phyloP scores from a whole-genome alignment of 1,139 yeast genomes.

The Suhomyces ambrosiae region DNA sequence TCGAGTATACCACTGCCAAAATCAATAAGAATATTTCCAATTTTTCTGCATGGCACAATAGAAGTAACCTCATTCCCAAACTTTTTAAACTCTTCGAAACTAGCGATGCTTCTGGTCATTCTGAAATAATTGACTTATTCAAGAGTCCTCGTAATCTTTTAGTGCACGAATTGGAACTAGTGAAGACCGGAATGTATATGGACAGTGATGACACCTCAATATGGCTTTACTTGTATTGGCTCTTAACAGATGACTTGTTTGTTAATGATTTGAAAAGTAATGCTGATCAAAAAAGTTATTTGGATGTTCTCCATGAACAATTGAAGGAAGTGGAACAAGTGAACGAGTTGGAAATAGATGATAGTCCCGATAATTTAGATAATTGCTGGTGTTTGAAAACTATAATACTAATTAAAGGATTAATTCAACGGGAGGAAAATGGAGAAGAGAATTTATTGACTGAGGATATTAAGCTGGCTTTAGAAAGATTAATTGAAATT shows the following conservation, averaged over 20 bases:
- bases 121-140: slow-evolving; percentile 20
- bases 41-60: slow-evolving; percentile 94
- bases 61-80: slow-evolving; percentile 67
- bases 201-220: slow-evolving; percentile 94
- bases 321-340: slow-evolving; percentile 49
- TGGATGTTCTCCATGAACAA: slow-evolving; percentile 42
- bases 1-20: slow-evolving; percentile 74
- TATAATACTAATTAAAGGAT: slow-evolving; percentile 45
- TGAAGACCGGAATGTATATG: slow-evolving; percentile 84
- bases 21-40: slow-evolving; percentile 85
- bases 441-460: slow-evolving; percentile 16
- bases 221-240: slow-evolving; percentile 89
- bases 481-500: slow-evolving; percentile 48
- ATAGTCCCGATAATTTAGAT: slow-evolving; percentile 52
- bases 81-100: slow-evolving; percentile 34
- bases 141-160: slow-evolving; percentile 40
- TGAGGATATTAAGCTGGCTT: slow-evolving; percentile 30
- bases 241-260: slow-evolving; percentile 59
- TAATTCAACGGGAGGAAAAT: slow-evolving; percentile 25
- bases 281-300: slow-evolving; percentile 16
- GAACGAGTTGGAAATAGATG: slow-evolving; percentile 61
- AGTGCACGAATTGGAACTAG: slow-evolving; percentile 60
- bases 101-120: slow-evolving; percentile 14
- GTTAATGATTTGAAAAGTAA: slow-evolving; percentile 27
- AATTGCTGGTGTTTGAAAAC: slow-evolving; percentile 72